Percentiles rank a stretch among this genome's conserved stretches.
phyloP scores from a whole-genome alignment of 2,329 filamentous ascomycete species.

The Verticillium alfalfae region DNA sequence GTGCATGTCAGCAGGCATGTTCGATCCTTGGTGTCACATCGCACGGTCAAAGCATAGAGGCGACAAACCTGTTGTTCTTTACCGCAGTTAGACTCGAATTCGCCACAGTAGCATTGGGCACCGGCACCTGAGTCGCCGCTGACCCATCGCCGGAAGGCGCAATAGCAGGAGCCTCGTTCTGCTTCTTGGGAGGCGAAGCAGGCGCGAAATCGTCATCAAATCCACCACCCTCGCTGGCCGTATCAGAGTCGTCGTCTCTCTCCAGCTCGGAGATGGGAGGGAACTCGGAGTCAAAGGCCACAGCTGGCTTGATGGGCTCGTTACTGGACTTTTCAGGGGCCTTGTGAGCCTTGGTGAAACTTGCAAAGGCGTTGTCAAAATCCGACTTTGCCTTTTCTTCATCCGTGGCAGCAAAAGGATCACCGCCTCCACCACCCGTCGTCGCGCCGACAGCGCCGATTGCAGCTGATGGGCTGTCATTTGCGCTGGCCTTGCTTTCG shows the following conservation, averaged over 20 bases:
- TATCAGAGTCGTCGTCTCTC: slow-evolving; percentile 77
- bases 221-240: slow-evolving; percentile 70
- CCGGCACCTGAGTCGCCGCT: slow-evolving; percentile 5
- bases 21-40: neutral
- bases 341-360: slow-evolving; percentile 56
- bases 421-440: slow-evolving; percentile 14
- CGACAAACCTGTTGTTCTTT: neutral
- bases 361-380: slow-evolving; percentile 80
- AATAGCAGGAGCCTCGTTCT: slow-evolving; percentile 7
- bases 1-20: neutral
- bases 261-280: slow-evolving; percentile 88
- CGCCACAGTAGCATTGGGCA: slow-evolving; percentile 13
- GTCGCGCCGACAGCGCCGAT: neutral
- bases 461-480: slow-evolving; percentile 15
- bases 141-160: neutral
- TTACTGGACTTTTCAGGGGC: slow-evolving; percentile 35
- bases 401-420: slow-evolving; percentile 49
- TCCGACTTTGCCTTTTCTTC: slow-evolving; percentile 67
- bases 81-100: neutral
- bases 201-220: slow-evolving; percentile 93
- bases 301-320: slow-evolving; percentile 36
- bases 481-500: slow-evolving; percentile 23
- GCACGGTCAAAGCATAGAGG: neutral
- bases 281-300: slow-evolving; percentile 71
- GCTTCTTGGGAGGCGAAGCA: slow-evolving; percentile 40